Base-by-base conservation (phyloP, 2,329 filamentous ascomycete genomes). In the Reticulascus tulasneorum region DNA sequence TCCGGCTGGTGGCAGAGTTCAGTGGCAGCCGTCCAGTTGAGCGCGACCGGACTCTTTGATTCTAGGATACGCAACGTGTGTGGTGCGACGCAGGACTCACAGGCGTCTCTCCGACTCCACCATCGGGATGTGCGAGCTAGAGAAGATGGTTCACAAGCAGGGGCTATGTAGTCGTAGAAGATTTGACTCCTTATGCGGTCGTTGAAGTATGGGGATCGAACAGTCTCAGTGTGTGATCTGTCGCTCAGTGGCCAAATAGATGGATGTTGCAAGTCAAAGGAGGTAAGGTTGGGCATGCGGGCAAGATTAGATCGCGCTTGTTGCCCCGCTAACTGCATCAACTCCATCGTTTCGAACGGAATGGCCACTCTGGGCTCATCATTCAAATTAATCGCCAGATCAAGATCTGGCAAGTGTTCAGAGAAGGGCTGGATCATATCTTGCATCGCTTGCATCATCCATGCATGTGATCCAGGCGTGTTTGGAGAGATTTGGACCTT, bases 321-420 rank as follows among this genome's bases (percentile, higher is more conserved):
- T 3, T 15, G 24, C 7, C 25, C 39, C 7, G 23, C 11, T 15
- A n/a, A 26, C 10, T 24, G 18, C 5, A 44, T 34, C n/a, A 9
- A n/a, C 19, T 23, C 19, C 5, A 26, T 26, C 6, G 33, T 23
- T 17, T 42, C 40, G 4, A 36, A 32, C 3, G 40, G 32, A 15
- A 42, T 29, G 40, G 10, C 60, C 60, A n/a, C 51, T 54, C 40
- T 58, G 38, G 44, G 18, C 46, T 53, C 17, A 35, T 56, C 13
- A 51, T 61, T 23, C 10, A 83, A 69, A 54, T 93, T 93, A 62
- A 91, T 83, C 0, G 82, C 81, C 22, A 93, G 60, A 46, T 88
- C 82, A 83, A 91, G 86, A 45, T 87, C 77, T 1, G 85, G 85
- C 16, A 93, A 64, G 54, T 82, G 77, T 44, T 82, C 59, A 3